Conservation (phyloP, 2,329 filamentous ascomycete genomes). For the Fusarium nelsonii region DNA sequence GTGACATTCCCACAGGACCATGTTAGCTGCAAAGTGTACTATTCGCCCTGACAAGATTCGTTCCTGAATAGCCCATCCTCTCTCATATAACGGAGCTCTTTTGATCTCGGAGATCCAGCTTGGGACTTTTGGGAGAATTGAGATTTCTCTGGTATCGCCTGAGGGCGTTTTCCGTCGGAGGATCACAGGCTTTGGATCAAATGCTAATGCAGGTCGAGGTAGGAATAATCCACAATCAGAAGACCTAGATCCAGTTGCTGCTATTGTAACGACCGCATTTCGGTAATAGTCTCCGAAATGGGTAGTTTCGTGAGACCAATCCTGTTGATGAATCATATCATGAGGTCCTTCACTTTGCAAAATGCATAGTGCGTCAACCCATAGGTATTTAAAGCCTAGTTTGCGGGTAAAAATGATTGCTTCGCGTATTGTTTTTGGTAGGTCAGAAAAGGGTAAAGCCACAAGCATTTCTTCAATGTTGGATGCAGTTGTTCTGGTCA, state of each 20-base stretch:
- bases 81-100: not conserved
- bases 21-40: not conserved
- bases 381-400: not conserved
- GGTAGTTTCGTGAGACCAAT: not conserved
- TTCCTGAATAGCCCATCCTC: constrained; percentile 6
- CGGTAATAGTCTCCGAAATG: not conserved
- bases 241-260: not conserved
- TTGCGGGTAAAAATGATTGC: not conserved
- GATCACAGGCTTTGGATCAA: not conserved
- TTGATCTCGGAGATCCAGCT: not conserved
- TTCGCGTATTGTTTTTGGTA: not conserved
- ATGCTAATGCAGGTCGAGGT: not conserved
- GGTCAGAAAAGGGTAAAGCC: not conserved
- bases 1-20: constrained; percentile 5
- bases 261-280: not conserved
- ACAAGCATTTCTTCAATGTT: not conserved
- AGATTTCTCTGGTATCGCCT: not conserved
- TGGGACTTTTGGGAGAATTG: not conserved
- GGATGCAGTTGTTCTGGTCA: not conserved
- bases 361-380: not conserved
- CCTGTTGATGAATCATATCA: not conserved
- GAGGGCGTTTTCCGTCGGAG: not conserved
- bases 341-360: not conserved
- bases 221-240: not conserved
- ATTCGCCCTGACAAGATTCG: not conserved